Percentiles rank a stretch among this genome's conserved stretches.
These are phyloP conservation scores for Naganishia sp. DNA, from an alignment of 1,284 basidiomycete genomes.

Conservation along the genomic window DNA sequence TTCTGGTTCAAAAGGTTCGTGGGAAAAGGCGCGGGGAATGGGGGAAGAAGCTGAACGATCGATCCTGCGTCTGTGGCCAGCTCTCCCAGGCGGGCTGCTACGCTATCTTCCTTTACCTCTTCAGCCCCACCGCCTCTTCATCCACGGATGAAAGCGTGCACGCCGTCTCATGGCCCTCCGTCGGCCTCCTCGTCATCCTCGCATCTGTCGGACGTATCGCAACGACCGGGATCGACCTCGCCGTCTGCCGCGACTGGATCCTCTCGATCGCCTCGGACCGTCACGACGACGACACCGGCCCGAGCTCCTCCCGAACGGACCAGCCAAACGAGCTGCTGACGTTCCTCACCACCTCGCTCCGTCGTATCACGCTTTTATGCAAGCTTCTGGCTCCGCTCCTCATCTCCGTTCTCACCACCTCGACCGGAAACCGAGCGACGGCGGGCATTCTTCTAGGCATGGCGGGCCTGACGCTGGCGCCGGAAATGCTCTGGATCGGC, in stretches of 20 bases:
- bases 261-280: conserved; percentile 22
- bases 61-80: conserved; percentile 13
- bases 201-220: conserved; percentile 49
- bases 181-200: conserved; percentile 48
- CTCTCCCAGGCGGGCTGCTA: conserved; percentile 48
- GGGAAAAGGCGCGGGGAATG: neutral
- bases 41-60: neutral
- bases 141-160: too few species aligned
- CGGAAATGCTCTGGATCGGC: conserved; percentile 52
- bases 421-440: conserved; percentile 44
- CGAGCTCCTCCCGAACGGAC: neutral
- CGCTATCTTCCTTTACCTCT: conserved; percentile 51
- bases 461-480: conserved; percentile 38
- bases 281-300: conserved; percentile 32
- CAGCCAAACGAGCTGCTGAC: conserved; percentile 38
- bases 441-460: conserved; percentile 43
- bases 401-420: conserved; percentile 55
- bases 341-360: conserved; percentile 51
- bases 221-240: conserved; percentile 55
- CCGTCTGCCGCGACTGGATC: conserved; percentile 57
- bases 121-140: conserved; percentile 31
- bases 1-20: conserved; percentile 53
- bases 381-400: conserved; percentile 58
- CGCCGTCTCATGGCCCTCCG: conserved; percentile 29
- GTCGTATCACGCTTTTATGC: conserved; percentile 56